Base-by-base conservation (phyloP, 495 filamentous ascomycete genomes). In the Aspergillus heteromorphus region DNA sequence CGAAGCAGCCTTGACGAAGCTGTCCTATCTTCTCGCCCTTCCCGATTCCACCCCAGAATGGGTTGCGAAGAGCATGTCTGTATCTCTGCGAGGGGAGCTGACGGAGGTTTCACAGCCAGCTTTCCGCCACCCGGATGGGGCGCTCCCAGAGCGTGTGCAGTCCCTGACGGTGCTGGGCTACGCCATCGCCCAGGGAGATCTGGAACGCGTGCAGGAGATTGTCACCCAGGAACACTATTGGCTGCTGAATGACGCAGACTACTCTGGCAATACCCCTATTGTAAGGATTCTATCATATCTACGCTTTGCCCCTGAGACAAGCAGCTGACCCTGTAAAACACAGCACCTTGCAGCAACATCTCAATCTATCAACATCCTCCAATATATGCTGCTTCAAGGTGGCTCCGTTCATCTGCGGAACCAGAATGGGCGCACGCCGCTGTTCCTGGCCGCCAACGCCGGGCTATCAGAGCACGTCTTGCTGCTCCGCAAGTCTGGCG, bases 1-100 rank as follows among this genome's bases (percentile, higher is more conserved):
- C 13, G 93, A 98, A 71, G 92, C 88, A 13, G 93, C 93, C 0
- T 77, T 97, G 56, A 95, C 93, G 1, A 98, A 98, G 72, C 77
- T 98, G 10, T 89, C 89, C 1, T 96, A 92, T 63, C 79, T 97
- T 1, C 80, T 98, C 7, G 88, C 91, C 2, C 62, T 82, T 1
- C 86, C 85, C 9, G 79, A 75, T 4, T 65, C 85, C n/a, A 73
- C 75, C 0, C 76, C 83, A 19, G 69, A 78, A 14, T 82, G 87
- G 6, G 82, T 97, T 6, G 75, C 81, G 1, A 66, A 73, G 42
- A 77, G 82, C 55, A 96, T 97, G 92, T 80, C 85, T 19, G 65
- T 78, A 7, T 87, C 86, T 0, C 69, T 96, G 7, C 81, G 92
- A 23, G 93, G 92, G 14, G 92, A 97, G 69, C 79, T 97, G 66